Percentiles rank a stretch among this genome's conserved stretches.
Conservation (phyloP, 2,329 filamentous ascomycete genomes). For the Xylariales sp. region DNA sequence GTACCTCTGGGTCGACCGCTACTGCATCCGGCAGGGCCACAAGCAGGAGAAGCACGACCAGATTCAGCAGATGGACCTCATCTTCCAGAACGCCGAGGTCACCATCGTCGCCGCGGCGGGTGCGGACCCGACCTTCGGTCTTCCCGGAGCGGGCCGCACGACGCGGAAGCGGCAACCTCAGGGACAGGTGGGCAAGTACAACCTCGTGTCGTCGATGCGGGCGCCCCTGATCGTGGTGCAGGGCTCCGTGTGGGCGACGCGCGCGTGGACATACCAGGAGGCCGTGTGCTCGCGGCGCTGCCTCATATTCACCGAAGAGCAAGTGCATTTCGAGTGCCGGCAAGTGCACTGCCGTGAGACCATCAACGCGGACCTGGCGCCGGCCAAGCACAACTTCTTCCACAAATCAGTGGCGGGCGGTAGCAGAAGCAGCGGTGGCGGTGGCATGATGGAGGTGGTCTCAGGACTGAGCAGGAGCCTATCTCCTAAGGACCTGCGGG, state of each 20-base stretch:
- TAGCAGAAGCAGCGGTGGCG: background rate
- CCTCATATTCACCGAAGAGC: slow-evolving; percentile 9
- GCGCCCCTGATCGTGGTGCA: slow-evolving; percentile 1
- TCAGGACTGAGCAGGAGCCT: too few relatives aligned
- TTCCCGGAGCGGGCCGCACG: background rate
- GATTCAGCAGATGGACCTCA: slow-evolving; percentile 3
- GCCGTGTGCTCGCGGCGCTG: slow-evolving; percentile 3
- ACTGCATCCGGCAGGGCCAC: slow-evolving; percentile 6
- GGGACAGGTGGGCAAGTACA: background rate
- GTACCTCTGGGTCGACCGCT: slow-evolving; percentile 11
- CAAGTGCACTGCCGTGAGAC: slow-evolving; percentile 6
- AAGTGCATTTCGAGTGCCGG: slow-evolving; percentile 10
- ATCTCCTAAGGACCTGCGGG: background rate
- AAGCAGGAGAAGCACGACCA: background rate
- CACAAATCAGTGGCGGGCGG: too few relatives aligned
- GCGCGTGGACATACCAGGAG: slow-evolving; percentile 12
- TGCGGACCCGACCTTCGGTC: background rate
- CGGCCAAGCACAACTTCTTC: background rate
- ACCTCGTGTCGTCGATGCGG: background rate
- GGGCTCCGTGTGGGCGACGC: slow-evolving; percentile 11
- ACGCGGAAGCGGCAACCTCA: background rate
- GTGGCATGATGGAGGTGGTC: background rate
- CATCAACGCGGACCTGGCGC: background rate
- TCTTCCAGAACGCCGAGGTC: slow-evolving; percentile 1
- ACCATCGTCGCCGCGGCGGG: slow-evolving; percentile 6